Base-by-base conservation (phyloP, 805 yeast genomes). In the Saturnispora besseyi region DNA sequence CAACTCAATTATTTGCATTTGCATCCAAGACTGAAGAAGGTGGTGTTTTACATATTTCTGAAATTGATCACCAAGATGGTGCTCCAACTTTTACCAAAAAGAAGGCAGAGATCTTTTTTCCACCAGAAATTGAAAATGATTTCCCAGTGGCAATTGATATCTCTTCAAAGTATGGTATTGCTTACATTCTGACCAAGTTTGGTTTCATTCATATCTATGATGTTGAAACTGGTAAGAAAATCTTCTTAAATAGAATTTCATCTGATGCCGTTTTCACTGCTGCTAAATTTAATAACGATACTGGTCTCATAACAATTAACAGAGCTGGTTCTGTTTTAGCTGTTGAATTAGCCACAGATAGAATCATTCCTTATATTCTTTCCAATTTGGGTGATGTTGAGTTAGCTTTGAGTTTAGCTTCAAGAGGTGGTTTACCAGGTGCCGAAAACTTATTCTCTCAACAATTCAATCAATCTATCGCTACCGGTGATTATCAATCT, bases 121-220 rank as follows among this genome's bases (percentile, higher is more conserved):
- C 99, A 33, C 90, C 96, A 28, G 99, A 95, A 71, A 96, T 96
- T 44, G 75, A 86, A 38, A 86, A 85, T 65, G 99, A 93, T 70
- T 93, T 93, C 82, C 99, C 99, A 53, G 89, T 93, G 57, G 79
- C 96, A 47, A 78, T 90, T 54, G 93, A 88, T 65, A 81, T 91
- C 41, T 82, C 96, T 26, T 78, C 85, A 69, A 77, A 78, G 63
- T 93, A 82, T 61, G 98, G 98, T 57, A 79, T 93, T 53, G 75
- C 86, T 54, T 93, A 89, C 68, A 76, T 93, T 57, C 77, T 93
- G 65, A 93, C 99, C 53, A 95, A 95, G 72, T 86, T 86, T 63
- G 99, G 99, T 28, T 93, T 93, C 71, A 89, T 93, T 61, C 98
- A 93, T 68, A 73, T 93, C 61, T 93, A 90, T 68, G 99, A 93